phyloP scores from a whole-genome alignment of 139 green algal genomes.

The Coccomyxa sp. region DNA sequence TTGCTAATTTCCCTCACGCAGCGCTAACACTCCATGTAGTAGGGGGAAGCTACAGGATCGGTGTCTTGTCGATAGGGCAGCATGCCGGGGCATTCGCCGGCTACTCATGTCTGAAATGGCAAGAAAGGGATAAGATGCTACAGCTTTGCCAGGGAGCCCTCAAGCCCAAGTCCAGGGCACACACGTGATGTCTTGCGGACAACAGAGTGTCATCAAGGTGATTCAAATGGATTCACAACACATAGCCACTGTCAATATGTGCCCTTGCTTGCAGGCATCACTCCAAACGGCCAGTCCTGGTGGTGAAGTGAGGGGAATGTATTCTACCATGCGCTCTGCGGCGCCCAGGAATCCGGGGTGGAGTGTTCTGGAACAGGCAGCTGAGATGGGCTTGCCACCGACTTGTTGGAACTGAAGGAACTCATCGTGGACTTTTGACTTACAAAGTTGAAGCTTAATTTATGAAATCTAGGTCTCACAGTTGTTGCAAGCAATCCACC shows the following conservation, averaged over 20 bases:
- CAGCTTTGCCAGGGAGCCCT: neutral
- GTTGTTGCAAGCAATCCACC: too few relatives aligned
- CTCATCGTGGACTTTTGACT: too few relatives aligned
- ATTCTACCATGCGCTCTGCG: too few relatives aligned
- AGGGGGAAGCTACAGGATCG: neutral
- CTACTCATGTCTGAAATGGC: neutral
- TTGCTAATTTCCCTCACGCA: neutral
- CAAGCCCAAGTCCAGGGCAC: neutral
- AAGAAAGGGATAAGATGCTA: neutral
- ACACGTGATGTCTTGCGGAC: neutral
- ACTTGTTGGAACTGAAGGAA: too few relatives aligned
- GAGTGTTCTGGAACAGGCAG: too few relatives aligned
- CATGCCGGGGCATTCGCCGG: too few relatives aligned
- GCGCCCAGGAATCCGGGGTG: too few relatives aligned
- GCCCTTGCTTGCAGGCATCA: neutral
- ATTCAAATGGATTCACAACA: neutral
- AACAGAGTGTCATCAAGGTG: neutral
- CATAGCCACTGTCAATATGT: neutral
- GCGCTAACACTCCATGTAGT: neutral
- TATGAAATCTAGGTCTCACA: too few relatives aligned
- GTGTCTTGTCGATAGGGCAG: too few relatives aligned
- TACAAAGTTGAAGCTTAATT: too few relatives aligned
- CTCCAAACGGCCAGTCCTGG: constrained; percentile 16
- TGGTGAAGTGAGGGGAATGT: constrained; percentile 14
- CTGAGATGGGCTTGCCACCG: too few relatives aligned